A percentile compares a stretch with the other conserved stretches of the same genome.
Conservation (phyloP, 495 filamentous ascomycete species). For the Pseudevernia furfuracea region DNA sequence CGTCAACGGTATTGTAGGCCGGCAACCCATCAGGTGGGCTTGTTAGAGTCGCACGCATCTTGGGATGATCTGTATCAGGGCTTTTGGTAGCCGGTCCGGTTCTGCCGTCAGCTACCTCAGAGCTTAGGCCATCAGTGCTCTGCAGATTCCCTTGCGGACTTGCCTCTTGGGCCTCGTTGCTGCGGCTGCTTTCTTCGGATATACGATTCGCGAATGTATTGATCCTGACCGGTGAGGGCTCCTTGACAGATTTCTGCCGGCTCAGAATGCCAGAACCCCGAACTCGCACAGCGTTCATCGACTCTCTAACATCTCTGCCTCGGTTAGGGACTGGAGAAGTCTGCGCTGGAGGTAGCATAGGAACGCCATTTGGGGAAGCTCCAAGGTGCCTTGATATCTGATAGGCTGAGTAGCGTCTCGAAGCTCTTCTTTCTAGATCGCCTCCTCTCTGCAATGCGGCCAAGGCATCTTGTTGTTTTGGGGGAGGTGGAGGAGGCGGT, state of each 20-base stretch:
- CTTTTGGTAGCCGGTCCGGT: conserved; percentile 35
- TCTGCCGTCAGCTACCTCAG: conserved; percentile 55
- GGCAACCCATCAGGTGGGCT: conserved; percentile 26
- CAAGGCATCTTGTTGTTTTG: conserved; percentile 81
- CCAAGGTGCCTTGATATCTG: conserved; percentile 92
- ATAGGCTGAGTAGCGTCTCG: conserved; percentile 86
- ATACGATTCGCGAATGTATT: conserved; percentile 49
- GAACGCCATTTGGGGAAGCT: conserved; percentile 68
- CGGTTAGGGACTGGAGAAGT: conserved; percentile 84
- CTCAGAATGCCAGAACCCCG: conserved; percentile 63
- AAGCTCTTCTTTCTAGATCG: conserved; percentile 87
- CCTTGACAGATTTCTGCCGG: conserved; percentile 50
- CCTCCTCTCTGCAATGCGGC: conserved; percentile 85
- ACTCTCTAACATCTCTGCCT: conserved; percentile 80
- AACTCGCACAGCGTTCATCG: conserved; percentile 80
- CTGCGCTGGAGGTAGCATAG: conserved; percentile 72
- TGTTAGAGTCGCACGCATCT: conserved; percentile 31
- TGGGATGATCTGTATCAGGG: conserved; percentile 27
- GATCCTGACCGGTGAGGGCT: conserved; percentile 54
- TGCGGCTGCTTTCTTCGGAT: conserved; percentile 53
- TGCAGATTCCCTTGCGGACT: conserved; percentile 29
- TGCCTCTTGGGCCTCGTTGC: conserved; percentile 34
- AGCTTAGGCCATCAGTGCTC: conserved; percentile 38
- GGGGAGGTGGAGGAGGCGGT: conserved; percentile 67
- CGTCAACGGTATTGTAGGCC: conserved; percentile 12